Evolutionary conservation across 73 alveolate species (phyloP), one percentile per base, ranked within the genome.

Genomic region (Paramecium pentaurelia): DNA sequence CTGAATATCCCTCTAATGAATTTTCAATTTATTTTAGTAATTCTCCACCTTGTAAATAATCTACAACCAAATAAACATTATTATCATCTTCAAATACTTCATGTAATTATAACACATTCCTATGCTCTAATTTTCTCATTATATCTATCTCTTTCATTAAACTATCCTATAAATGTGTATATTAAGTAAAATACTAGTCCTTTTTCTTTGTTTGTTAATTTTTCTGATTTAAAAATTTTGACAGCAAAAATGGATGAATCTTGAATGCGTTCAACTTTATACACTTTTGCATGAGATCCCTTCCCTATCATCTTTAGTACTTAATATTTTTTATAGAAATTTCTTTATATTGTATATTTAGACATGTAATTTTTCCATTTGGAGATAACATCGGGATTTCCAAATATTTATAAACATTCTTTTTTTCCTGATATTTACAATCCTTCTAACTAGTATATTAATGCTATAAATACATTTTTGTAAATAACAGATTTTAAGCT

Each of bases 21-120:
- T 32, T 18, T 22, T 44, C 47, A 16, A 73, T 44, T 32, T 30
- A 8, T 49, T 80, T 25, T 0, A 80, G 75, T 27, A 80, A 47
- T 80, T 80, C 77, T 47, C 91, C 91, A 6, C 91, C 91, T 20
- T 80, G 3, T 36, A 45, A 27, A 36, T 44, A 47, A 25, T 80
- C 91, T 8, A 45, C 14, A 20, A 80, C 30, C 16, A 80, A 27
- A 49, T 80, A 80, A 45, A 80, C 30, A 45, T n/a, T 44, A 32
- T 49, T 18, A 10, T 80, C 47, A 25, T 40, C 75, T 10, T 80
- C 91, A 45, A 38, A 49, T 30, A 80, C 77, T 27, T 80, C 71
- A 80, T 45, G 51, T 6, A 80, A 47, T 44, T 80, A 14, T 27
- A 80, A 7, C 7, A 80, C 38, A 42, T 40, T 44, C n/a, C n/a